These are phyloP conservation scores for Aegilops bicornis DNA, from an alignment of 176 grass and related monocot species.

Conservation along the genomic window DNA sequence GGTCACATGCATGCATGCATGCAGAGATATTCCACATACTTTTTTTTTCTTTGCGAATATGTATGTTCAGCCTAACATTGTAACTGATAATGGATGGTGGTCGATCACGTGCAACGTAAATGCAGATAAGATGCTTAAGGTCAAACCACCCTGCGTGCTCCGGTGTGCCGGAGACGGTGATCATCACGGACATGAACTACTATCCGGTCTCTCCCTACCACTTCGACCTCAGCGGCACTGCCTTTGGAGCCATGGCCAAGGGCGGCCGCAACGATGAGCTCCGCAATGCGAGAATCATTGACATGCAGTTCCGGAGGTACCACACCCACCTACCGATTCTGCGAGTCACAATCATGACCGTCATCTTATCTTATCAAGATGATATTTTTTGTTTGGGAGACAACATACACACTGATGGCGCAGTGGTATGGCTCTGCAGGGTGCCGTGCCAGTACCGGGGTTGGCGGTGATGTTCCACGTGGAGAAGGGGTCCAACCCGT, in stretches of 20 bases:
- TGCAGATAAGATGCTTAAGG: neutral
- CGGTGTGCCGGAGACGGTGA: neutral
- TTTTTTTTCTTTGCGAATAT: too few relatives aligned
- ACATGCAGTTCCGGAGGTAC: slow-evolving; percentile 16
- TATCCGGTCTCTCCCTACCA: neutral
- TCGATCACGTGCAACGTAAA: neutral
- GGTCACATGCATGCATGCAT: too few relatives aligned
- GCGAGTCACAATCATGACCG: neutral
- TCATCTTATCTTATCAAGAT: neutral
- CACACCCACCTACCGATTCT: too few relatives aligned
- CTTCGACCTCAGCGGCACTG: neutral
- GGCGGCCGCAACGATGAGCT: slow-evolving; percentile 33
- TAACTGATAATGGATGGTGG: too few relatives aligned
- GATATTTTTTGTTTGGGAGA: neutral
- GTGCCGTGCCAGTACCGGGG: slow-evolving; percentile 37
- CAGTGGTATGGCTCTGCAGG: neutral
- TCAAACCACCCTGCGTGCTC: neutral
- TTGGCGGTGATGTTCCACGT: slow-evolving; percentile 46
- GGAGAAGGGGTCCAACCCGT: slow-evolving; percentile 63
- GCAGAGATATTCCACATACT: too few relatives aligned
- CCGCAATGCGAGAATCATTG: neutral
- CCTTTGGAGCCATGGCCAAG: slow-evolving; percentile 28
- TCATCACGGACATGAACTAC: neutral
- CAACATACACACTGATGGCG: too few relatives aligned
- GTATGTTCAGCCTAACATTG: too few relatives aligned